A percentile compares a stretch with the other conserved stretches of the same genome.
These are phyloP conservation scores for Cucurbitaria berberidis DNA, from an alignment of 2,329 filamentous ascomycete species.

Conservation along the genomic window DNA sequence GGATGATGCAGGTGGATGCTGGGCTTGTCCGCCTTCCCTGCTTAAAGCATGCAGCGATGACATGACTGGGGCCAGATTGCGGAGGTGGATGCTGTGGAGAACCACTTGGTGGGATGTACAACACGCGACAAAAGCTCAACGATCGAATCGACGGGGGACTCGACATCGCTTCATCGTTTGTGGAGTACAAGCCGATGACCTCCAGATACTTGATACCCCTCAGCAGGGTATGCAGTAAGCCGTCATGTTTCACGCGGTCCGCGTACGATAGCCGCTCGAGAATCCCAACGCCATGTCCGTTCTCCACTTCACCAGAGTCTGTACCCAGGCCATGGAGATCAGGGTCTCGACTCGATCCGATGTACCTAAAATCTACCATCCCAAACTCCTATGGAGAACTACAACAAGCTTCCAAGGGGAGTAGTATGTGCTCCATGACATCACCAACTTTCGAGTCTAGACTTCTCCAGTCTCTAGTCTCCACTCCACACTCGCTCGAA, in stretches of 20 bases:
- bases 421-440: too few species aligned
- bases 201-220: neutral
- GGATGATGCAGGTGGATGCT: too few species aligned
- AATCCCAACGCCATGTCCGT: neutral
- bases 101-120: neutral
- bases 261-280: neutral
- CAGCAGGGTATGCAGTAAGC: neutral
- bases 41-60: too few species aligned
- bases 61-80: conserved; percentile 8
- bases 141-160: neutral
- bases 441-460: too few species aligned
- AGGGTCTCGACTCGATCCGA: too few species aligned
- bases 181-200: neutral
- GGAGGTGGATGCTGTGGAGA: conserved; percentile 4
- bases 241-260: conserved; percentile 1
- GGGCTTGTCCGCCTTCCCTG: too few species aligned
- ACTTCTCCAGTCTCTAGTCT: neutral
- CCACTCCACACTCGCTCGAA: neutral
- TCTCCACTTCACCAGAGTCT: neutral
- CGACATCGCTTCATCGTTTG: neutral
- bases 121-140: neutral
- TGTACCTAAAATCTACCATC: too few species aligned
- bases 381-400: too few species aligned
- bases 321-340: neutral
- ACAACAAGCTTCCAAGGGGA: too few species aligned